phyloP scores from a whole-genome alignment of 176 grass and related monocot genomes.

The Thinopyrum elongatum region DNA sequence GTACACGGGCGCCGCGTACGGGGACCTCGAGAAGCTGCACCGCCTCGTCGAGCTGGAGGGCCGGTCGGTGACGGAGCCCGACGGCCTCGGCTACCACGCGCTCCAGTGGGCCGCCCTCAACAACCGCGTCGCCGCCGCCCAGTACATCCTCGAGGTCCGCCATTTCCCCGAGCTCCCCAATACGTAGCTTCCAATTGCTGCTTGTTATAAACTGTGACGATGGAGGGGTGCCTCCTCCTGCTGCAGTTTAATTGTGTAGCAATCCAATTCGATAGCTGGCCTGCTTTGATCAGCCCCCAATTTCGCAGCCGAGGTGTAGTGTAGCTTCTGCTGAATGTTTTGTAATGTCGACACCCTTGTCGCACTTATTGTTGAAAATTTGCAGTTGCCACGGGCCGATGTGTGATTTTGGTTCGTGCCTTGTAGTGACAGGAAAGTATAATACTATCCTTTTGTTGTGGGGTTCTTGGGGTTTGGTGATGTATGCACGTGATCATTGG shows the following conservation, averaged over 20 bases:
- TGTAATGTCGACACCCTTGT: background rate
- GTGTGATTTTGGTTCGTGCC: background rate
- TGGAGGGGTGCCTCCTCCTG: background rate
- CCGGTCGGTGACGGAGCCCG: slow-evolving; percentile 57
- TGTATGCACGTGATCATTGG: background rate
- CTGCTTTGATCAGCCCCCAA: background rate
- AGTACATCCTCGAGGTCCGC: slow-evolving; percentile 88
- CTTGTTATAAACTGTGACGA: background rate
- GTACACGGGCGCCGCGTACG: slow-evolving; percentile 82
- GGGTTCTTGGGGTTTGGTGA: slow-evolving; percentile 6
- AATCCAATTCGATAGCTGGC: background rate
- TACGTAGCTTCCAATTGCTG: background rate
- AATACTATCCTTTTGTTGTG: background rate
- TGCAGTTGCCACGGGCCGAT: background rate
- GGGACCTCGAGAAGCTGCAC: slow-evolving; percentile 94
- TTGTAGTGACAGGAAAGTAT: slow-evolving; percentile 20
- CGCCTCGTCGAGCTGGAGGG: slow-evolving; percentile 77
- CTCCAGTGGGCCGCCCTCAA: slow-evolving; percentile 96
- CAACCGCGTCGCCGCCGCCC: slow-evolving; percentile 83
- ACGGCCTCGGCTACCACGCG: slow-evolving; percentile 75
- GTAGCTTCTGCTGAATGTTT: slow-evolving; percentile 4
- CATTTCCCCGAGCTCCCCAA: background rate
- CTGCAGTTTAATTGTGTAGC: background rate
- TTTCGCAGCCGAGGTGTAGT: background rate
- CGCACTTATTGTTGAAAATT: background rate